Base-by-base conservation (phyloP, 345 rosid species). In the Corchorus capsularis region DNA sequence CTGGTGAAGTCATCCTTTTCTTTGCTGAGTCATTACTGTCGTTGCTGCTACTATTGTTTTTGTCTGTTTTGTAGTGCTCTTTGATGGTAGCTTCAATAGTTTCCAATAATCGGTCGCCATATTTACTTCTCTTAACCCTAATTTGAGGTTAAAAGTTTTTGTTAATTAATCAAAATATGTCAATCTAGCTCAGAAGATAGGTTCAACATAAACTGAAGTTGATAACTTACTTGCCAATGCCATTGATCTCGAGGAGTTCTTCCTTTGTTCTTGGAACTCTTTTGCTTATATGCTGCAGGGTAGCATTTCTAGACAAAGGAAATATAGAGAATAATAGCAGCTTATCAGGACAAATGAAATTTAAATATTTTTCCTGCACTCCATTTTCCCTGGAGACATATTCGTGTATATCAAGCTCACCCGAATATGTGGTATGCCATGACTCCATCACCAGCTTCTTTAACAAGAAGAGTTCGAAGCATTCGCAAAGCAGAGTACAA, bases 391-490 rank as follows among this genome's bases (percentile, higher is more conserved):
- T 9, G 27, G 50, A 17, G 61, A 50, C 35, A 74, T n/a, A 64
- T 3, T 59, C 15, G 27, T 8, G 20, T 13, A 32, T 54, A 45
- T 54, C 45, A 22, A 83, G 79, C 88, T 89, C 71, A 93, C 99
- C 87, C 87, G 73, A 96, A 93, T 86, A 96, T 93, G 83, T 96
- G 99, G 85, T 96, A 93, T 47, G 96, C 96, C 91, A 86, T 86
- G 75, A 90, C 91, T n/a, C 90, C 88, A 3, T 91, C 96, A 69
- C 91, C 91, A 72, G 91, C 90, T 89, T 96, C 99, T 83, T 87
- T 93, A 55, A 91, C 87, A 77, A 96, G 91, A 80, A 52, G 53
- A 65, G 93, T 86, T 75, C 98, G 94, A 52, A 96, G 97, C 85
- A 83, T 74, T 74, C 94, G 84, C 85, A 96, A 73, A 72, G 96